These are phyloP conservation scores for Ustilago hordei DNA, from an alignment of 1,284 basidiomycete species.

Conservation along the genomic window DNA sequence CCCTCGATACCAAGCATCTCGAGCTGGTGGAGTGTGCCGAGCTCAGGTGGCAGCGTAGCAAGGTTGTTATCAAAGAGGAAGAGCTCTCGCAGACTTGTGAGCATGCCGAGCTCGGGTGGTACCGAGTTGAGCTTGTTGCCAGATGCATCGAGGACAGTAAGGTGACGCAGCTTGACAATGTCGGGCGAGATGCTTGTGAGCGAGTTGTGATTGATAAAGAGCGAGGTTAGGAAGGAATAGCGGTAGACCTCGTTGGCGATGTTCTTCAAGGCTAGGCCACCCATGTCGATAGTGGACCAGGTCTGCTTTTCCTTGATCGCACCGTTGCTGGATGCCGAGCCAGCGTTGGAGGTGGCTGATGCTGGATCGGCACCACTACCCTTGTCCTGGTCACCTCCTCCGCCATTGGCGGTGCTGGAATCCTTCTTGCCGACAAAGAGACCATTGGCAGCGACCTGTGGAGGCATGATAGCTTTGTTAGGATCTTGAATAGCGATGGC, in stretches of 20 bases:
- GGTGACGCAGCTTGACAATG: conserved; percentile 84
- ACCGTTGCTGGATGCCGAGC: conserved; percentile 9
- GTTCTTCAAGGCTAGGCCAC: conserved; percentile 91
- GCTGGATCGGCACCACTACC: conserved; percentile 27
- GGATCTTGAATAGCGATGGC: conserved; percentile 71
- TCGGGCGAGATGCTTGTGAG: conserved; percentile 83
- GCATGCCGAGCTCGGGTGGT: conserved; percentile 90
- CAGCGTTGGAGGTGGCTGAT: conserved; percentile 27
- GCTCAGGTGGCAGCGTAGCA: conserved; percentile 83
- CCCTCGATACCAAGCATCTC: conserved; percentile 95
- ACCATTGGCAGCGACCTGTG: conserved; percentile 70
- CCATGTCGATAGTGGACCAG: conserved; percentile 96
- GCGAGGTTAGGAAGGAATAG: conserved; percentile 92
- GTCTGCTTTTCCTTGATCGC: conserved; percentile 53
- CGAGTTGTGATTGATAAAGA: conserved; percentile 97
- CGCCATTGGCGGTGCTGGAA: conserved; percentile 37
- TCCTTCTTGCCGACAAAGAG: conserved; percentile 67
- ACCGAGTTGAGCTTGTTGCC: conserved; percentile 85
- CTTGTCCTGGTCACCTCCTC: conserved; percentile 39
- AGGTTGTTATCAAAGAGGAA: conserved; percentile 96
- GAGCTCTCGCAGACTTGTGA: conserved; percentile 89
- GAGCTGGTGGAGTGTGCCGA: conserved; percentile 91
- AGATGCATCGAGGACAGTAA: conserved; percentile 92
- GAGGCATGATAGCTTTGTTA: conserved; percentile 70
- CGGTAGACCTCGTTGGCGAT: conserved; percentile 84